Percentiles rank a stretch among this genome's conserved stretches.
These are phyloP conservation scores for Penicillium verrucosum DNA, from an alignment of 2,329 filamentous ascomycete genomes.

Conservation along the genomic window DNA sequence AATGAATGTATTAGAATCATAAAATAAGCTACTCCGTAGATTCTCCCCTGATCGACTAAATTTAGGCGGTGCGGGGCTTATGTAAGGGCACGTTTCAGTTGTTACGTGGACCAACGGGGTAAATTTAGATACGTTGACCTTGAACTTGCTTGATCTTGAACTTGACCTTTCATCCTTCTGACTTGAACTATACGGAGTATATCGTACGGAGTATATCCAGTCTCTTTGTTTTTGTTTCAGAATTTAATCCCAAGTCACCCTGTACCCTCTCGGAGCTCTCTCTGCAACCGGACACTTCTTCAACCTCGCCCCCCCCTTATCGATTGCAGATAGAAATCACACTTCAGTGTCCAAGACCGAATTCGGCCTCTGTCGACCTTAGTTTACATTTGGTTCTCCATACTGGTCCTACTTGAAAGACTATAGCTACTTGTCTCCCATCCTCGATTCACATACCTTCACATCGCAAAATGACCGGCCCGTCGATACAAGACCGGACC, in stretches of 20 bases:
- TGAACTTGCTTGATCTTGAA: background rate
- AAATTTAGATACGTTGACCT: background rate
- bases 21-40: background rate
- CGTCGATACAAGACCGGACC: slow-evolving; percentile 93
- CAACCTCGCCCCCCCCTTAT: slow-evolving; percentile 33
- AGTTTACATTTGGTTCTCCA: background rate
- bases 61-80: slow-evolving; percentile 6
- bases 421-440: background rate
- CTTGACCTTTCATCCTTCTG: background rate
- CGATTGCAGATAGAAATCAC: slow-evolving; percentile 26
- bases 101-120: background rate
- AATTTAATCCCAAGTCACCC: background rate
- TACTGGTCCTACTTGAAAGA: background rate
- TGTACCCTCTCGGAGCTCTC: background rate
- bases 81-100: slow-evolving; percentile 2
- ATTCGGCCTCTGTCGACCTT: slow-evolving; percentile 1
- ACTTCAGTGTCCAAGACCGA: slow-evolving; percentile 12
- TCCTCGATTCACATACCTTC: background rate
- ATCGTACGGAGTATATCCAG: background rate
- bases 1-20: background rate
- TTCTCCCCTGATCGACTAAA: slow-evolving; percentile 10
- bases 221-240: background rate
- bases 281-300: slow-evolving; percentile 25
- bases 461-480: slow-evolving; percentile 48
- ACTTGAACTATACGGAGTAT: background rate